Evolutionary conservation across 106 monocot genomes (phyloP).

Genomic region (Allium sativum): DNA sequence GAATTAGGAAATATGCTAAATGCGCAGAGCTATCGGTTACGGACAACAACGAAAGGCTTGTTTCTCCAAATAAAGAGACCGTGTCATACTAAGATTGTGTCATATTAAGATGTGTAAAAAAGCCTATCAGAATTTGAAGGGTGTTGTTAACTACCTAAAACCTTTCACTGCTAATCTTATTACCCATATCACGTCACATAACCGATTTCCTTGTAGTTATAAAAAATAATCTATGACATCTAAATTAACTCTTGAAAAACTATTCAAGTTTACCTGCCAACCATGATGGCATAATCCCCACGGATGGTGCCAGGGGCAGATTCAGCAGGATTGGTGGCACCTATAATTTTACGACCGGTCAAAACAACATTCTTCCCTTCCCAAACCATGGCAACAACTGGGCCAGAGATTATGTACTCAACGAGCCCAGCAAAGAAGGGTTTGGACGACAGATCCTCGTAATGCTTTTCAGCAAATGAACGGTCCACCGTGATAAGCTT

Average conservation of each 20-base stretch:
- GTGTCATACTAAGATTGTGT: too few species aligned
- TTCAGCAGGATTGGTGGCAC: constrained; percentile 71
- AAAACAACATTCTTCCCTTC: constrained; percentile 75
- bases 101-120: too few species aligned
- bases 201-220: too few species aligned
- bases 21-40: too few species aligned
- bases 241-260: not conserved
- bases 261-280: constrained; percentile 49
- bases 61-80: too few species aligned
- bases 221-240: too few species aligned
- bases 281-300: constrained; percentile 65
- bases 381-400: constrained; percentile 95
- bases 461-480: constrained; percentile 92
- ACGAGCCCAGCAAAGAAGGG: constrained; percentile 82
- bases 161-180: too few species aligned
- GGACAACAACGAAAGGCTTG: too few species aligned
- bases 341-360: constrained; percentile 82
- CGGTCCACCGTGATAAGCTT: constrained; percentile 81
- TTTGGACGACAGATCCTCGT: constrained; percentile 72
- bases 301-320: constrained; percentile 84
- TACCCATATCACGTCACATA: too few species aligned
- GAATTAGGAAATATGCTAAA: too few species aligned
- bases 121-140: too few species aligned
- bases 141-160: too few species aligned
- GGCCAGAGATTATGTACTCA: constrained; percentile 93